Evolutionary conservation across 352 stramenopile genomes (phyloP).

Genomic region (Phytophthora aleatoria): DNA sequence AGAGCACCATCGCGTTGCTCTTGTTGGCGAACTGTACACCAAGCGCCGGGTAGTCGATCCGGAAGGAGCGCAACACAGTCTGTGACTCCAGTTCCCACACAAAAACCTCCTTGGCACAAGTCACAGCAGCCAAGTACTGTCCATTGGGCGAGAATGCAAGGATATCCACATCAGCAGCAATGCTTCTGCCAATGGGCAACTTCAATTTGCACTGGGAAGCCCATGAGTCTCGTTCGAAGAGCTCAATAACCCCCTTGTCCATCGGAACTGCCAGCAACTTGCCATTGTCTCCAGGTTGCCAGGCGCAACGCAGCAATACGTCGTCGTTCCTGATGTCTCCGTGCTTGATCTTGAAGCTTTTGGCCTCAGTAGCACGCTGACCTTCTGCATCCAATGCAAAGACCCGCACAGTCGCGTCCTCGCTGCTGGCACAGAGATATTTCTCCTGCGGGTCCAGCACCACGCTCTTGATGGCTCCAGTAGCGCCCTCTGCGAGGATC

Average conservation of each 20-base stretch:
- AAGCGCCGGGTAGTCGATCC: constrained; percentile 59
- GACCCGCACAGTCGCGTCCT: constrained; percentile 73
- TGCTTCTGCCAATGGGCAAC: constrained; percentile 65
- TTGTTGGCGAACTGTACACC: constrained; percentile 64
- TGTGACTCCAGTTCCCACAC: constrained; percentile 65
- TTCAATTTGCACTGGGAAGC: constrained; percentile 42
- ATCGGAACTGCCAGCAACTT: constrained; percentile 65
- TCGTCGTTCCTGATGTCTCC: constrained; percentile 65
- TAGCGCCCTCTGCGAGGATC: constrained; percentile 64
- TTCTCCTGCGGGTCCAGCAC: constrained; percentile 62
- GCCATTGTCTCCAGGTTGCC: constrained; percentile 42
- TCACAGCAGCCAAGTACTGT: constrained; percentile 70
- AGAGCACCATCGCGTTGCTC: constrained; percentile 60
- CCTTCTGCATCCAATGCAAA: constrained; percentile 54
- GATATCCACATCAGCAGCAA: constrained; percentile 65
- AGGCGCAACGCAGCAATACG: constrained; percentile 68
- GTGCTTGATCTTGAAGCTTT: constrained; percentile 64
- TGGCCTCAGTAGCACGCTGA: constrained; percentile 47
- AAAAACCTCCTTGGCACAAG: constrained; percentile 74
- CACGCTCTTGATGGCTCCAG: constrained; percentile 76
- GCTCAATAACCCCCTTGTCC: constrained; percentile 71
- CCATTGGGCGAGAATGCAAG: constrained; percentile 82
- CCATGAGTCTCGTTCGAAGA: constrained; percentile 62
- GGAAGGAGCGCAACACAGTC: constrained; percentile 60
- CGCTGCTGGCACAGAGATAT: constrained; percentile 70